Evolutionary conservation across 306 rosid genomes (phyloP).

Genomic region (Cyamopsis tetragonoloba): DNA sequence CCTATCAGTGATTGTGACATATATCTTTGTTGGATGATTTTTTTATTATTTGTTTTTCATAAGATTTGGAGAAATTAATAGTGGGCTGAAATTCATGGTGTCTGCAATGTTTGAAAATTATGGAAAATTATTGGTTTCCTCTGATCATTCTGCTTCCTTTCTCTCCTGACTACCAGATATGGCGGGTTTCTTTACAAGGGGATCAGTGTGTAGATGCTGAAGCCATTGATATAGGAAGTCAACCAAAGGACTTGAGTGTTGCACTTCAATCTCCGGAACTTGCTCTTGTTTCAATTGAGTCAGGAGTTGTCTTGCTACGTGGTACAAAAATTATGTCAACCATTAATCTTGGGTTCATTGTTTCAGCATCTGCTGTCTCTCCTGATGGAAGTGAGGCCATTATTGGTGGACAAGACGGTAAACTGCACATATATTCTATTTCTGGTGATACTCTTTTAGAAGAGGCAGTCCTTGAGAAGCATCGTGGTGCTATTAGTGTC

Average conservation of each 20-base stretch:
- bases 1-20: background rate
- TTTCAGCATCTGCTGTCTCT: conserved; percentile 74
- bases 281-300: conserved; percentile 72
- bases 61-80: conserved; percentile 14
- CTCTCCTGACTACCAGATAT: conserved; percentile 45
- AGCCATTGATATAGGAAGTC: conserved; percentile 86
- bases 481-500: conserved; percentile 83
- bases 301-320: conserved; percentile 77
- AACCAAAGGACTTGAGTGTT: conserved; percentile 83
- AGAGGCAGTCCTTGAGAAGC: conserved; percentile 87
- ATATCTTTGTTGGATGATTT: background rate
- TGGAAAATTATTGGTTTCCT: background rate
- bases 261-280: conserved; percentile 81
- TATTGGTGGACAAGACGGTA: conserved; percentile 91
- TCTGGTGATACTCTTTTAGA: conserved; percentile 69
- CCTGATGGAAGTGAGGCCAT: conserved; percentile 97
- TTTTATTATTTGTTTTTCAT: background rate
- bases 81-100: conserved; percentile 12
- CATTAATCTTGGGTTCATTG: conserved; percentile 76
- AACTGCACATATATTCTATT: conserved; percentile 69
- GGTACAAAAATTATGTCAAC: conserved; percentile 75
- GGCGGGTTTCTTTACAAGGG: conserved; percentile 60
- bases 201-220: conserved; percentile 82
- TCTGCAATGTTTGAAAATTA: background rate
- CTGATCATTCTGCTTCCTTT: conserved; percentile 11